These are phyloP conservation scores for Chaetoscypha palmicola DNA, from an alignment of 2,329 filamentous ascomycete species.

Conservation along the genomic window DNA sequence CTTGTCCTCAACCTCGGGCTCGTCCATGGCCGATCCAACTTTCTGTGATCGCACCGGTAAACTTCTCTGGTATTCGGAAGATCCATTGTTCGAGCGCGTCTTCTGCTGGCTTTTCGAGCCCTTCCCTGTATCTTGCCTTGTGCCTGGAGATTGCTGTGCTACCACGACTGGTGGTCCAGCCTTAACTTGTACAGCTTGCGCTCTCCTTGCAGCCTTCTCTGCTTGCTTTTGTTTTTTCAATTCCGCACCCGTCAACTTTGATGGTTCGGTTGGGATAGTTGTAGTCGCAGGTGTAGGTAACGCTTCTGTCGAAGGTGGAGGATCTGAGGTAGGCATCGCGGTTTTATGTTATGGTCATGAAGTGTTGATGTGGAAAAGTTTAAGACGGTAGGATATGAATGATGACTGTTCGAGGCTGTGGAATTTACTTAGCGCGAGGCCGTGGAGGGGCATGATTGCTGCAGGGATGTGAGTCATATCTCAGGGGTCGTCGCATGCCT, in stretches of 20 bases:
- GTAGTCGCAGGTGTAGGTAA: not conserved
- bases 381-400: not conserved
- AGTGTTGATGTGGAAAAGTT: not conserved
- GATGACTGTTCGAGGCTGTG: conserved; percentile 2
- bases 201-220: conserved; percentile 82
- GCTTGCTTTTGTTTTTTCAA: conserved; percentile 85
- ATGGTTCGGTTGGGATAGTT: conserved; percentile 3
- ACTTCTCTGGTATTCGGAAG: conserved; percentile 25
- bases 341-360: not conserved
- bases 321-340: conserved; percentile 7
- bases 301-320: not conserved
- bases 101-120: conserved; percentile 35
- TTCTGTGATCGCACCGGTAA: conserved; percentile 24
- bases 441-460: not conserved
- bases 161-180: conserved; percentile 33
- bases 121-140: conserved; percentile 28
- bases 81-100: conserved; percentile 17
- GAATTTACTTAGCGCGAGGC: not conserved
- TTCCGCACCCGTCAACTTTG: conserved; percentile 51
- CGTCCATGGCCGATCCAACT: conserved; percentile 35
- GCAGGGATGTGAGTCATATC: not conserved
- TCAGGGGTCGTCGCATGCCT: no score
- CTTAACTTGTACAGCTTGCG: conserved; percentile 54
- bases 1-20: conserved; percentile 55
- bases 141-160: conserved; percentile 13